Percentiles rank a stretch among this genome's conserved stretches.
These are phyloP conservation scores for Phaseolus coccineus DNA, from an alignment of 331 rosid genomes.

Conservation along the genomic window DNA sequence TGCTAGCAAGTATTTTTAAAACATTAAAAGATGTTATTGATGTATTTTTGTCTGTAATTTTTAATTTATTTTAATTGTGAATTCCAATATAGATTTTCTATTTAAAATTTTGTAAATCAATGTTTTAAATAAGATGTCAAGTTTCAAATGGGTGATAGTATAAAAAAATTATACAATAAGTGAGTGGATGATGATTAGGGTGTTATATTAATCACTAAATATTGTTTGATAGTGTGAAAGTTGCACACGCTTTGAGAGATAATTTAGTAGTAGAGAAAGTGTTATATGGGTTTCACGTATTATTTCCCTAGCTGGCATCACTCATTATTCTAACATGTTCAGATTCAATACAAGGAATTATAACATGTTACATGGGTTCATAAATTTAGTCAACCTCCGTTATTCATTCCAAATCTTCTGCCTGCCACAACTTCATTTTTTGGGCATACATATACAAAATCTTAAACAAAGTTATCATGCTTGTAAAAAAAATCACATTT, in stretches of 20 bases:
- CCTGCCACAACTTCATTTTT: background rate
- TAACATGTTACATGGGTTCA: background rate
- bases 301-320: constrained; percentile 27
- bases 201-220: constrained; percentile 3
- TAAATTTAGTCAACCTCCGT: constrained; percentile 7
- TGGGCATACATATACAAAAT: background rate
- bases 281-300: constrained; percentile 23
- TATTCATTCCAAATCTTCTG: constrained; percentile 5
- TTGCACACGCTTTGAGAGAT: constrained; percentile 22
- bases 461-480: background rate
- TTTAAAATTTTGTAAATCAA: no score
- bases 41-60: no score
- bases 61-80: no score
- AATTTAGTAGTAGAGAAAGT: background rate
- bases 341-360: constrained; percentile 16
- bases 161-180: background rate
- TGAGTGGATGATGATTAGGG: background rate
- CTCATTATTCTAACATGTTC: constrained; percentile 39
- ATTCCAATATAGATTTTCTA: no score
- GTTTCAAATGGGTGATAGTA: no score
- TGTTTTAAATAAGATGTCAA: no score
- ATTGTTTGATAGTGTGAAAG: background rate
- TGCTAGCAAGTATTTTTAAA: no score
- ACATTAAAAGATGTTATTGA: no score
- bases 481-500: background rate